phyloP scores from a whole-genome alignment of 1,284 basidiomycete genomes.

The Moesziomyces antarcticus region DNA sequence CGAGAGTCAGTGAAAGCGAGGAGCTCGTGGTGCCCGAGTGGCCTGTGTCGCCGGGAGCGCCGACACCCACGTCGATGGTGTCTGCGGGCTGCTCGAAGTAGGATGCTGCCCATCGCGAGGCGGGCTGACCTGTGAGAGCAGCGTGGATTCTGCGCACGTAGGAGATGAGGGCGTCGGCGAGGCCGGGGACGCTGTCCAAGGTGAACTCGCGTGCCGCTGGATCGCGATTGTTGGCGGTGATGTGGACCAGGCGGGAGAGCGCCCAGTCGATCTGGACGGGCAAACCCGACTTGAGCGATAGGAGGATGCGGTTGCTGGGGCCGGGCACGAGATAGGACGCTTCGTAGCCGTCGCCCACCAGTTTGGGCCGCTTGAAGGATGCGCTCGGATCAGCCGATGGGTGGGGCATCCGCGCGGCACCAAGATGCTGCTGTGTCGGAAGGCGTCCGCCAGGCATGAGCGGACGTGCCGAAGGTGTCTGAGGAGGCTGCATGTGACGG shows the following conservation, averaged over 20 bases:
- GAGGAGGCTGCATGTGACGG: slow-evolving; percentile 27
- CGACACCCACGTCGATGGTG: slow-evolving; percentile 47
- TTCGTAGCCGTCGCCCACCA: slow-evolving; percentile 39
- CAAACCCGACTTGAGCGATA: slow-evolving; percentile 63
- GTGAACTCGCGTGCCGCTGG: slow-evolving; percentile 31
- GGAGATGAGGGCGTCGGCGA: slow-evolving; percentile 55
- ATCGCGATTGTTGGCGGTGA: slow-evolving; percentile 34
- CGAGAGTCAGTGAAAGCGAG: neutral
- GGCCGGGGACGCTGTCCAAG: slow-evolving; percentile 53
- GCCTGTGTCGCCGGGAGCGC: slow-evolving; percentile 49
- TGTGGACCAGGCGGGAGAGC: slow-evolving; percentile 48
- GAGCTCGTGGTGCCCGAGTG: slow-evolving; percentile 22
- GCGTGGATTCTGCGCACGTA: slow-evolving; percentile 48
- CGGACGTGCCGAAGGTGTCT: slow-evolving; percentile 11
- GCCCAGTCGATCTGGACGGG: slow-evolving; percentile 65
- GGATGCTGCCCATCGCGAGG: slow-evolving; percentile 43
- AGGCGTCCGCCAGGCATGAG: slow-evolving; percentile 8
- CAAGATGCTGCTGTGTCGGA: slow-evolving; percentile 17
- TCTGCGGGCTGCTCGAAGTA: slow-evolving; percentile 53
- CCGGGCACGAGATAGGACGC: slow-evolving; percentile 52
- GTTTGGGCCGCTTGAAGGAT: slow-evolving; percentile 33
- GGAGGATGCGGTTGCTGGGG: slow-evolving; percentile 58
- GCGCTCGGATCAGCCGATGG: slow-evolving; percentile 8
- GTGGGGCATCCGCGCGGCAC: slow-evolving; percentile 7
- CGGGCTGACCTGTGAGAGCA: slow-evolving; percentile 47